phyloP scores from a whole-genome alignment of 495 filamentous ascomycete genomes.

The Daldinia grandis region DNA sequence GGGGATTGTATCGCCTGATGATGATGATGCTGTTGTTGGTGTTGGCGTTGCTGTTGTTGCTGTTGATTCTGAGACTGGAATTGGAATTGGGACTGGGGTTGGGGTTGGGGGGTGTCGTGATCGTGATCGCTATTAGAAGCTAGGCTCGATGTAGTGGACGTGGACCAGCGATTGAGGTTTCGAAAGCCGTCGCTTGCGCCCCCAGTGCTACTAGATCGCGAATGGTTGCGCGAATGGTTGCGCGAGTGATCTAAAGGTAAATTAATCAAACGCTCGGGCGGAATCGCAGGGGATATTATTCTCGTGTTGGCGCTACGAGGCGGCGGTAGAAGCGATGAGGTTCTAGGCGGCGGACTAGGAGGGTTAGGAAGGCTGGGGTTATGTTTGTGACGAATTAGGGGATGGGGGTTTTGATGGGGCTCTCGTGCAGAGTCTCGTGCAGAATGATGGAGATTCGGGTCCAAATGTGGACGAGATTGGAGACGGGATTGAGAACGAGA shows the following conservation, averaged over 20 bases:
- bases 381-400: constrained; percentile 11
- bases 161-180: constrained; percentile 84
- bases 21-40: constrained; percentile 20
- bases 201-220: constrained; percentile 54
- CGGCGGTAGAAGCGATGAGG: constrained; percentile 49
- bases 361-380: constrained; percentile 2
- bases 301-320: constrained; percentile 43
- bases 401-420: constrained; percentile 26
- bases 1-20: constrained; percentile 37
- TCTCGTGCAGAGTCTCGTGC: constrained; percentile 8
- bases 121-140: constrained; percentile 58
- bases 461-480: constrained; percentile 26
- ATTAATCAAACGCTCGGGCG: constrained; percentile 4
- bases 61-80: background rate
- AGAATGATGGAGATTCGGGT: constrained; percentile 18
- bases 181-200: constrained; percentile 70
- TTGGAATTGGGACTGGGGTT: background rate
- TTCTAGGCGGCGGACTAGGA: constrained; percentile 42
- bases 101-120: background rate
- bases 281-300: constrained; percentile 38
- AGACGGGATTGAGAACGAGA: constrained; percentile 16
- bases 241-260: constrained; percentile 16
- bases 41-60: background rate
- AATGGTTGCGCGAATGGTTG: constrained; percentile 52
- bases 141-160: constrained; percentile 76